Evolutionary conservation across 306 rosid species (phyloP), one percentile per base, ranked within the genome.

Genomic region (Vigna hirtella): DNA sequence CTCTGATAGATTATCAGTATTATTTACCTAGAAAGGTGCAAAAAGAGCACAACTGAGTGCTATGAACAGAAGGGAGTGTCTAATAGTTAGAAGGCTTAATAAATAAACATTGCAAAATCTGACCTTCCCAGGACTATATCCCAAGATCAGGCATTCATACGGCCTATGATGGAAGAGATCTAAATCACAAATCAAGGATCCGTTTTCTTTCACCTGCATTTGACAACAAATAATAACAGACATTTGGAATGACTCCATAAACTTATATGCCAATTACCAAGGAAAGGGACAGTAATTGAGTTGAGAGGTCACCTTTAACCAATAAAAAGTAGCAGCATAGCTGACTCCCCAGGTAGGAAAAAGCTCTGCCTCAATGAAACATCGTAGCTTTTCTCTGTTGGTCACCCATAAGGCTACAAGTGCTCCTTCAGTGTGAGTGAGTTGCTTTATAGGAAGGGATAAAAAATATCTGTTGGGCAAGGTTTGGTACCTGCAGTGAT

Each of bases 91-190:
- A 81, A 52, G 49, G 43, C 38, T 70, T 55, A 59, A 36, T 26
- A 30, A 70, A 17, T 28, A 61, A 81, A 57, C 53, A 66, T 57
- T 36, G 50, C 40, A 58, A 47, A 47, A 40, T 50, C 84, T 62
- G 43, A 90, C 97, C 94, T 94, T 85, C 81, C 91, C 88, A 57
- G 74, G 77, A 77, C 84, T 77, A 66, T 83, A 83, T 79, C 98
- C 98, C 88, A 94, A 79, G 77, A 92, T 70, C 66, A 92, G 91
- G 88, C 91, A 84, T 79, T 94, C 98, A 34, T 94, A 94, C 7
- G 98, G 98, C 84, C 91, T 89, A 79, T 92, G 98, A 86, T 92
- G 97, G 78, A 92, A 92, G 74, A 90, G 89, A 79, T 94, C 98
- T 64, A 94, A 73, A 83, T 94, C 97, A 87, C 86, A 55, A 68